phyloP scores from a whole-genome alignment of 345 rosid genomes.

The Sonneratia caseolaris region DNA sequence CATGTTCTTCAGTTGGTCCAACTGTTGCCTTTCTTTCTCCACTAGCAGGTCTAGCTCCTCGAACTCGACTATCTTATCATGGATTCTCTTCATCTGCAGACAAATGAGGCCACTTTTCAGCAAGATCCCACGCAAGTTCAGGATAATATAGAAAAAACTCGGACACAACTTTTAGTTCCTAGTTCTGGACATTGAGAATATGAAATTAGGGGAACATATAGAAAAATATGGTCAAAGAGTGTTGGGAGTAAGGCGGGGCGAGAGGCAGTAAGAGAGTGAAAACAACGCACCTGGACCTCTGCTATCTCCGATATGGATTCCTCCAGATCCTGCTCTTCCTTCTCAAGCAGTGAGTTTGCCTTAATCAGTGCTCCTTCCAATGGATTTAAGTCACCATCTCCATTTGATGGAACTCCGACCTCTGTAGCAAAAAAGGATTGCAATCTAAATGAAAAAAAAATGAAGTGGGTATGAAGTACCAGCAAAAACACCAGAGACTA shows the following conservation, averaged over 20 bases:
- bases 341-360: constrained; percentile 45
- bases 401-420: constrained; percentile 26
- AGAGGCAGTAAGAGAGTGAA: background rate
- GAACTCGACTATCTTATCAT: constrained; percentile 48
- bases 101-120: background rate
- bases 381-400: constrained; percentile 22
- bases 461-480: background rate
- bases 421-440: constrained; percentile 24
- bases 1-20: constrained; percentile 66
- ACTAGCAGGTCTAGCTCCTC: constrained; percentile 72
- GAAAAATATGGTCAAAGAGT: background rate
- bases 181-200: background rate
- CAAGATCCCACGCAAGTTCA: background rate
- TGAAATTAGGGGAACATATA: background rate
- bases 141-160: background rate
- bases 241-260: background rate
- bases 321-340: constrained; percentile 61
- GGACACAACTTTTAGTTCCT: background rate
- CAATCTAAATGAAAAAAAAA: background rate
- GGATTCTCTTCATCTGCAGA: constrained; percentile 65
- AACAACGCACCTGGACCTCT: constrained; percentile 52
- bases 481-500: background rate
- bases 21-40: constrained; percentile 77
- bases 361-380: constrained; percentile 26
- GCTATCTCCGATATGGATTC: constrained; percentile 41